A percentile compares a stretch with the other conserved stretches of the same genome.
These are phyloP conservation scores for Mycena crocata DNA, from an alignment of 768 basidiomycete genomes.

Conservation along the genomic window DNA sequence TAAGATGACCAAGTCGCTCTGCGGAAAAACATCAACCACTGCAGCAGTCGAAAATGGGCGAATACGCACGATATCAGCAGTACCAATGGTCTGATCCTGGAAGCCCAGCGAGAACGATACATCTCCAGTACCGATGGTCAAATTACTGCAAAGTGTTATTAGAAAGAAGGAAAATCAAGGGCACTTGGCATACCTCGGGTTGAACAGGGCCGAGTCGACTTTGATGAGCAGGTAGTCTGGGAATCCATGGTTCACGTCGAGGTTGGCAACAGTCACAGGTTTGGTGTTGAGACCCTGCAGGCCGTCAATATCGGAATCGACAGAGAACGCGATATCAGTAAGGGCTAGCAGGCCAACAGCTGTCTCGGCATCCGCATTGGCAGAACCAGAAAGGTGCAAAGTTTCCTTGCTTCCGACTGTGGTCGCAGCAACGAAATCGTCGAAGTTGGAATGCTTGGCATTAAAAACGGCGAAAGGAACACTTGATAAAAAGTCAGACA, in stretches of 20 bases:
- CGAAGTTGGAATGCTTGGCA: conserved; percentile 62
- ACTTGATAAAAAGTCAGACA: conserved; percentile 33
- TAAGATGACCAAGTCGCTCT: conserved; percentile 67
- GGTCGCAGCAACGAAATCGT: conserved; percentile 71
- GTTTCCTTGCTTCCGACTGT: conserved; percentile 60
- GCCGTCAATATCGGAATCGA: conserved; percentile 68
- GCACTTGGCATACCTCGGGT: conserved; percentile 62
- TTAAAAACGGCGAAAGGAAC: conserved; percentile 70
- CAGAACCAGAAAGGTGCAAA: conserved; percentile 64
- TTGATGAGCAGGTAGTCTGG: conserved; percentile 76
- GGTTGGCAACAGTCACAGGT: conserved; percentile 64
- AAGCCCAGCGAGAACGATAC: conserved; percentile 71
- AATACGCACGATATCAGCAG: conserved; percentile 63
- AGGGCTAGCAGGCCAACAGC: conserved; percentile 74
- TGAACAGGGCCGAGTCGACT: conserved; percentile 68
- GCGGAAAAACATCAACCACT: conserved; percentile 21
- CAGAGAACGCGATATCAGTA: conserved; percentile 67
- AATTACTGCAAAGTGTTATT: conserved; percentile 42
- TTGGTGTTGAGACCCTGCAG: conserved; percentile 71
- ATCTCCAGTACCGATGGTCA: conserved; percentile 70
- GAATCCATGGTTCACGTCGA: conserved; percentile 79
- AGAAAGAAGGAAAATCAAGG: conserved; percentile 33
- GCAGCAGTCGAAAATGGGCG: background rate
- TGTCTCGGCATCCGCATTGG: conserved; percentile 69
- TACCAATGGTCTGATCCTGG: conserved; percentile 66